Conservation (phyloP, 139 green algal species). For the Auxenochlorella pyrenoidosa region DNA sequence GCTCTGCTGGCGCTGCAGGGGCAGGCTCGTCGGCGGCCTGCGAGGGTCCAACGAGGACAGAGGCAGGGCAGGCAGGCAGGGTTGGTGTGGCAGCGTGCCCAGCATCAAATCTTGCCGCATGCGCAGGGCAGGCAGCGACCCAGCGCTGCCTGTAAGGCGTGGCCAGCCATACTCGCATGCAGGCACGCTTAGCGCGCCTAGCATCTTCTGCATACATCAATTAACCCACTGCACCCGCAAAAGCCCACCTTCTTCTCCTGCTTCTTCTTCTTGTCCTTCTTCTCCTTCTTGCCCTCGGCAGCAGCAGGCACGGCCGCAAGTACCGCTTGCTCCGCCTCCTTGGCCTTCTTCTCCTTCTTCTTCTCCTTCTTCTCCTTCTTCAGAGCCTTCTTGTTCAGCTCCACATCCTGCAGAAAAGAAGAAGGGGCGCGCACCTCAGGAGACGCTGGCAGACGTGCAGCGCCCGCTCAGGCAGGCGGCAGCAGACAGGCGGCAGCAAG, state of each 20-base stretch:
- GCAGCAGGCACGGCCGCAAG: neutral
- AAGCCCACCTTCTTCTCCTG: too few relatives aligned
- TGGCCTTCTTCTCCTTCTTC: slow-evolving; percentile 31
- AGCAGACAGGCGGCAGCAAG: neutral
- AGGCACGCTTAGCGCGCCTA: too few relatives aligned
- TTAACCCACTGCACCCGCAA: too few relatives aligned
- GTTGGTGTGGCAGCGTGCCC: too few relatives aligned
- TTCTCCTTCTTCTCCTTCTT: slow-evolving; percentile 42
- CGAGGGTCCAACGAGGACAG: neutral
- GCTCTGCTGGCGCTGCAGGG: neutral
- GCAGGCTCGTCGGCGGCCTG: neutral
- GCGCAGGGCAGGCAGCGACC: too few relatives aligned
- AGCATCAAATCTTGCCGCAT: too few relatives aligned
- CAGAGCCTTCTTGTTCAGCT: slow-evolving; percentile 27
- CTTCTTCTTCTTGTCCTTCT: slow-evolving; percentile 45
- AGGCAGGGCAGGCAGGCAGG: too few relatives aligned
- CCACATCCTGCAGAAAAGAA: neutral
- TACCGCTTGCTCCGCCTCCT: neutral
- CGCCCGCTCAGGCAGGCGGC: neutral
- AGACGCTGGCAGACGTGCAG: too few relatives aligned
- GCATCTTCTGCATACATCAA: too few relatives aligned
- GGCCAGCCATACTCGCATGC: too few relatives aligned
- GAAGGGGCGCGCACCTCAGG: too few relatives aligned
- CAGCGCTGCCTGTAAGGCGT: too few relatives aligned
- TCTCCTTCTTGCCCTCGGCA: slow-evolving; percentile 18